Evolutionary conservation across 202 grass and related monocot genomes (phyloP), one percentile per base, ranked within the genome.

Genomic region (Schoenoplectus tabernaemontani): DNA sequence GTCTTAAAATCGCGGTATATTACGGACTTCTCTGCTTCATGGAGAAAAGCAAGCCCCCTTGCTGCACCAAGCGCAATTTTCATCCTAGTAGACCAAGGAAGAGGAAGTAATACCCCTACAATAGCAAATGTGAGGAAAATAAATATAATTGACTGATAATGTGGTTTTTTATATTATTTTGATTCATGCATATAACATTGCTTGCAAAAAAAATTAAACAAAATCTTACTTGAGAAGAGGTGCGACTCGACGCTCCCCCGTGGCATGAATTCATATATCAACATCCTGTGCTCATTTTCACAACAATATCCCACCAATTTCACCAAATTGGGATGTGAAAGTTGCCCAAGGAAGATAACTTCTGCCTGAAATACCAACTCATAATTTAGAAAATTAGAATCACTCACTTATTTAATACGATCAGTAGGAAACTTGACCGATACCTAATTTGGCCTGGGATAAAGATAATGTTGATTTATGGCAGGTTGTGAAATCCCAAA

Each of bases 1-100:
- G 95, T 98, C 73, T 94, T 98, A 78, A 98, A 98, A 79, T 98
- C 95, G 0, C 91, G 85, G 82, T 95, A 95, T 81, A 98, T 98
- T 26, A 98, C 87, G 11, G 91, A 89, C 46, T 89, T 95, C 84
- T 98, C 86, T 54, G 95, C 91, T 87, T 89, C 95, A 71, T 98
- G 95, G 24, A 95, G 85, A 76, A 92, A 98, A 50, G 89, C 84
- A 56, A 98, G 95, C 54, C 95, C 89, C 78, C 89, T 95, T 62
- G 95, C 89, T 66, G 88, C 88, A 77, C 90, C 91, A 3, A 89
- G 84, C 8, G 88, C 91, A 89, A 95, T 97, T 59, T 92, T 93
- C 89, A 94, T 89, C 88, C 94, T 94, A 38, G 64, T 84, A 24
- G 71, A 56, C 91, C 95, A 98, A 71, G 91, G 58, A 43, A 98